Conservation (phyloP, 768 basidiomycete species). For the Termitomyces sp. region DNA sequence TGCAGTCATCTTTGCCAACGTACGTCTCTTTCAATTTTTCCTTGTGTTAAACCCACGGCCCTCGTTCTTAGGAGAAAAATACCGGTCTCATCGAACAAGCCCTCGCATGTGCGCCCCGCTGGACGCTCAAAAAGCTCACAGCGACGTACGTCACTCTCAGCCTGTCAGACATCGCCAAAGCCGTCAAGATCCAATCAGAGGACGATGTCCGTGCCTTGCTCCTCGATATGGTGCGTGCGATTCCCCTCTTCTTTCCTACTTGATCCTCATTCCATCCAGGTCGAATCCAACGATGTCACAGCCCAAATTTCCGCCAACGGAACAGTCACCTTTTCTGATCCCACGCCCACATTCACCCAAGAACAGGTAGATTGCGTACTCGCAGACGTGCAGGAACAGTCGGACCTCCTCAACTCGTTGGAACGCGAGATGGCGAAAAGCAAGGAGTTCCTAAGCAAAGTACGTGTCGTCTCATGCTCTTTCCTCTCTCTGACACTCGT, state of each 20-base stretch:
- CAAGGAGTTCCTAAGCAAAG: conserved; percentile 73
- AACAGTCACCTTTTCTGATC: conserved; percentile 71
- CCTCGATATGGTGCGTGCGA: conserved; percentile 60
- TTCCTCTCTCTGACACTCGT: neutral
- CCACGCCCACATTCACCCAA: conserved; percentile 51
- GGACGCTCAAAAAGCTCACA: conserved; percentile 76
- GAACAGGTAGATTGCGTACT: conserved; percentile 58
- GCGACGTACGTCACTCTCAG: conserved; percentile 78
- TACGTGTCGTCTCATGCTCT: conserved; percentile 17
- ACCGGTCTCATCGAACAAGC: conserved; percentile 64
- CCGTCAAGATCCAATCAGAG: conserved; percentile 42
- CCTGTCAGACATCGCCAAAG: conserved; percentile 62
- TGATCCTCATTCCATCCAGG: conserved; percentile 32
- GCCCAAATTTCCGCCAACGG: conserved; percentile 63
- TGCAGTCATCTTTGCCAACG: conserved; percentile 40
- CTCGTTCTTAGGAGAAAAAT: conserved; percentile 54
- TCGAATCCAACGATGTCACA: conserved; percentile 63
- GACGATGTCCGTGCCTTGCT: conserved; percentile 55
- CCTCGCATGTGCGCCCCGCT: conserved; percentile 65
- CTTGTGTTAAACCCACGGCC: neutral
- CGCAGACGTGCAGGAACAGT: conserved; percentile 48
- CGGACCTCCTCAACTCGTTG: conserved; percentile 36
- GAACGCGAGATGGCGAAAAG: conserved; percentile 56
- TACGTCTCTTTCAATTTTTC: conserved; percentile 24
- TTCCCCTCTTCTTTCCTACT: neutral